Evolutionary conservation across 768 basidiomycete species (phyloP).

Genomic region (Termitomyces sp.): DNA sequence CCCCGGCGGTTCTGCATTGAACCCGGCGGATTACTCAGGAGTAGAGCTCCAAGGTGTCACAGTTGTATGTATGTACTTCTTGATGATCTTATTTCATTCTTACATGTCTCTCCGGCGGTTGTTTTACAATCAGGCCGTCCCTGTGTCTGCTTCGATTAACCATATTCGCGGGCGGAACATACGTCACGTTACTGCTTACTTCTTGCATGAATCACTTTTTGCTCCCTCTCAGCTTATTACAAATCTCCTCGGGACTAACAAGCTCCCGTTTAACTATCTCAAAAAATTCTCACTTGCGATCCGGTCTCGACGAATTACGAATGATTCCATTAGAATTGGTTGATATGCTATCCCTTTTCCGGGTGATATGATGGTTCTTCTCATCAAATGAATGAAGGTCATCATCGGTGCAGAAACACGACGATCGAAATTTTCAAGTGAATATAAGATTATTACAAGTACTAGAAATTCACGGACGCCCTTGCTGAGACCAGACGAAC

Average conservation of each 20-base stretch:
- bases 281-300: not conserved
- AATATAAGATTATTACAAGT: not conserved
- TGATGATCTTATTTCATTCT: not conserved
- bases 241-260: not conserved
- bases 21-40: too few species aligned
- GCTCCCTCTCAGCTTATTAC: not conserved
- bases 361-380: not conserved
- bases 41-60: too few species aligned
- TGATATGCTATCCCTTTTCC: not conserved
- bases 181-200: too few species aligned
- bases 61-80: not conserved
- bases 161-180: not conserved
- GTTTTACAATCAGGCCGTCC: not conserved
- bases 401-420: not conserved
- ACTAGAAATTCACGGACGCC: not conserved
- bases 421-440: not conserved
- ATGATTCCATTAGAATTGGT: not conserved
- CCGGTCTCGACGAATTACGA: not conserved
- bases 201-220: not conserved
- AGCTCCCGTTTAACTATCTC: not conserved
- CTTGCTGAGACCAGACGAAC: not conserved
- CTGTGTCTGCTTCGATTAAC: not conserved
- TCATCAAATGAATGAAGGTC: not conserved
- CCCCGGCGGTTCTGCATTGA: not conserved
- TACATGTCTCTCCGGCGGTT: not conserved